phyloP scores from a whole-genome alignment of 169 alveolate genomes.

The Amoebophrya sp. region DNA sequence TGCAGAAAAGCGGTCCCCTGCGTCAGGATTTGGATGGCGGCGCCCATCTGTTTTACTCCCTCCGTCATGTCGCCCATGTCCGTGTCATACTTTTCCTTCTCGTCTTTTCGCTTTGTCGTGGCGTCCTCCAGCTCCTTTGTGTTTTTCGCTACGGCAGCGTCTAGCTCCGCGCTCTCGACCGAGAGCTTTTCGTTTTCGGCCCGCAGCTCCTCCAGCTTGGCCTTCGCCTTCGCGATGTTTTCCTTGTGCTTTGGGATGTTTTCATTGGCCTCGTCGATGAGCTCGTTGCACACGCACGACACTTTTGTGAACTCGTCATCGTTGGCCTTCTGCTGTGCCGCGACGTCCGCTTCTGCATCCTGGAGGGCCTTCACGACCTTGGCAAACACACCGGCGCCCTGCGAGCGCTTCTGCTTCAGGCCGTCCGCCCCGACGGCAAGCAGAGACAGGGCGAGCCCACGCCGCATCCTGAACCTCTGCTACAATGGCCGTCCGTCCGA shows the following conservation, averaged over 20 bases:
- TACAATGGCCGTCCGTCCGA: too few relatives aligned
- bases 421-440: too few relatives aligned
- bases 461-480: too few relatives aligned
- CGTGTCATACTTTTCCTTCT: neutral
- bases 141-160: neutral
- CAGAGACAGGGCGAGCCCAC: too few relatives aligned
- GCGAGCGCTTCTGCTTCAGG: too few relatives aligned
- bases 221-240: neutral
- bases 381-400: neutral
- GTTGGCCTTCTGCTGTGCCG: neutral
- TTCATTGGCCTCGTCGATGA: neutral
- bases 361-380: neutral
- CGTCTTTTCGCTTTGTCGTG: neutral
- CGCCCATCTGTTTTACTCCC: neutral
- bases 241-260: neutral
- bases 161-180: neutral
- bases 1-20: neutral
- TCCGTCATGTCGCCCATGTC: neutral
- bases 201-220: neutral
- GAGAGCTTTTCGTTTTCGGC: constrained; percentile 1
- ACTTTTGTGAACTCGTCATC: neutral
- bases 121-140: neutral
- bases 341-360: neutral
- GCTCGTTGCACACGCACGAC: neutral
- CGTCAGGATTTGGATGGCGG: neutral